Conservation (phyloP, 2,329 filamentous ascomycete species). For the Dryadomyces quercus-mongolicae region DNA sequence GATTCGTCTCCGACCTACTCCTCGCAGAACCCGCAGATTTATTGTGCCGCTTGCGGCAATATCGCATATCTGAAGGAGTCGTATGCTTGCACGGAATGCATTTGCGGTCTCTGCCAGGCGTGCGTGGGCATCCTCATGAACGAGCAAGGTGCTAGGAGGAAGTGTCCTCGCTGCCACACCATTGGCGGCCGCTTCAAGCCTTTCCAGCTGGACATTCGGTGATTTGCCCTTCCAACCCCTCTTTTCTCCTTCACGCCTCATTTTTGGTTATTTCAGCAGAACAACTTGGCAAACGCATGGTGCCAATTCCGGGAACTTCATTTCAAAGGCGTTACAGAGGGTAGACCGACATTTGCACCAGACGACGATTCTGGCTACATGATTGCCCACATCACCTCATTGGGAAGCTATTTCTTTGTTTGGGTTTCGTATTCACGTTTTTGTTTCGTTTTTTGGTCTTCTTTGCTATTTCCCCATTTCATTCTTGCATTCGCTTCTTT, state of each 20-base stretch:
- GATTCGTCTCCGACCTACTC: slow-evolving; percentile 64
- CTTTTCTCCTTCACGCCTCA: background rate
- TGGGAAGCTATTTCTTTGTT: background rate
- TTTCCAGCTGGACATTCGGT: slow-evolving; percentile 73
- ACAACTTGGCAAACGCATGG: background rate
- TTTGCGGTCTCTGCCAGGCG: slow-evolving; percentile 79
- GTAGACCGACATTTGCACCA: slow-evolving; percentile 1
- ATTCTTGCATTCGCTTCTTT: no score
- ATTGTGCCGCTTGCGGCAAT: slow-evolving; percentile 77
- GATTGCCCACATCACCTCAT: background rate
- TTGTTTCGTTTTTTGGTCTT: background rate
- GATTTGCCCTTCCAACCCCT: slow-evolving; percentile 17
- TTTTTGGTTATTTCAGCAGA: background rate
- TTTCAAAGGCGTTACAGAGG: slow-evolving; percentile 1
- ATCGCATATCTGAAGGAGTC: slow-evolving; percentile 69
- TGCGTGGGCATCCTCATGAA: slow-evolving; percentile 74
- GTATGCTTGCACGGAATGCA: slow-evolving; percentile 92
- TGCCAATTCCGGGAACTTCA: background rate
- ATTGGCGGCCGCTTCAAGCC: slow-evolving; percentile 74
- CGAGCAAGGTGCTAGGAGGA: slow-evolving; percentile 62
- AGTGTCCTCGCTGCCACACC: slow-evolving; percentile 68
- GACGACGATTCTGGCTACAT: background rate
- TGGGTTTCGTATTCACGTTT: background rate
- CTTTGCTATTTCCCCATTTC: no score
- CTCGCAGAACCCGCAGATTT: slow-evolving; percentile 72